Evolutionary conservation across 2,329 filamentous ascomycete genomes (phyloP).

Genomic region (Diaporthe citri): DNA sequence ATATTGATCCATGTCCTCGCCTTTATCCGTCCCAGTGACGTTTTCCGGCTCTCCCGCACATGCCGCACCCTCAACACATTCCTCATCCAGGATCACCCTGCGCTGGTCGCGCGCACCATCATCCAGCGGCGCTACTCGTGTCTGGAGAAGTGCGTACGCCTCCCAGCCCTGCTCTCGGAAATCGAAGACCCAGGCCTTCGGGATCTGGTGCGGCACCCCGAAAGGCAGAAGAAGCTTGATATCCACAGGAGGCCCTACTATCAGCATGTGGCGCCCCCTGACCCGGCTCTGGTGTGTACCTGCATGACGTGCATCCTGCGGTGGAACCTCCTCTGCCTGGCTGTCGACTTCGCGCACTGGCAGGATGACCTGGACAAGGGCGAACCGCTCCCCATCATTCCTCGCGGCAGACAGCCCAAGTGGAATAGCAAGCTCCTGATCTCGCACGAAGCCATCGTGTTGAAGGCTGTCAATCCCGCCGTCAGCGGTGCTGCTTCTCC

Average conservation of each 20-base stretch:
- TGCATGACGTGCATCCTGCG: conserved; percentile 68
- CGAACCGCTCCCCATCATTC: conserved; percentile 64
- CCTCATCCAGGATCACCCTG: conserved; percentile 56
- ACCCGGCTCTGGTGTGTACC: conserved; percentile 64
- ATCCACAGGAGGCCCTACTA: conserved; percentile 66
- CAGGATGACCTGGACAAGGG: conserved; percentile 63
- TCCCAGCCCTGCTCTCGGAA: conserved; percentile 59
- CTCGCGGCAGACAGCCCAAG: conserved; percentile 57
- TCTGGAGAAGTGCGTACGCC: conserved; percentile 63
- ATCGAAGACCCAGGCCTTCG: conserved; percentile 52
- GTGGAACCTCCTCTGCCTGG: conserved; percentile 68
- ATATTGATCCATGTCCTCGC: conserved; percentile 61
- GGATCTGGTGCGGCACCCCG: conserved; percentile 54
- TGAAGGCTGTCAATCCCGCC: conserved; percentile 56
- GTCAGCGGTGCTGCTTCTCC: conserved; percentile 43
- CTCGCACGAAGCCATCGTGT: conserved; percentile 57
- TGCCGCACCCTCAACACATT: conserved; percentile 57
- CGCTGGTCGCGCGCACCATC: conserved; percentile 57
- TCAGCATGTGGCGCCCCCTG: conserved; percentile 62
- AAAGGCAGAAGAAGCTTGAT: conserved; percentile 56
- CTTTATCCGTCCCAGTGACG: conserved; percentile 62
- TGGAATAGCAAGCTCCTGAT: conserved; percentile 64
- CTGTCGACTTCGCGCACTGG: conserved; percentile 70
- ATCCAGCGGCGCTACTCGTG: conserved; percentile 61
- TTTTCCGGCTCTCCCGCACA: conserved; percentile 59